Conservation (phyloP, 345 rosid genomes). For the Boechera stricta region DNA sequence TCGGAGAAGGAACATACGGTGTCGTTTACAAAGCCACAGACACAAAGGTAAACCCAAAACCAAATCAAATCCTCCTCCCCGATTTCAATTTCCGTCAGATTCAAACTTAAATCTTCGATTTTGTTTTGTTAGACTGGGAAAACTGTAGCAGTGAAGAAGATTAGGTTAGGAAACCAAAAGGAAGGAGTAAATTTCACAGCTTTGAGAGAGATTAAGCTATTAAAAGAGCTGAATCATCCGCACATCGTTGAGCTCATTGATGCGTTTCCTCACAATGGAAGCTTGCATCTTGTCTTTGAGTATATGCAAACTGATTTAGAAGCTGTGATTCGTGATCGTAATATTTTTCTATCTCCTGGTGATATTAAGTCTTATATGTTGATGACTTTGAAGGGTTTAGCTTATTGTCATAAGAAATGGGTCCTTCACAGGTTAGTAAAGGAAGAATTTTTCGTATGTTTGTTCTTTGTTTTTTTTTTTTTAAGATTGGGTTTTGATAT, state of each 20-base stretch:
- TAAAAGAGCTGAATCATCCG: slow-evolving; percentile 63
- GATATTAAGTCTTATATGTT: slow-evolving; percentile 65
- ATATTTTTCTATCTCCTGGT: slow-evolving; percentile 61
- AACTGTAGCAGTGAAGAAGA: slow-evolving; percentile 64
- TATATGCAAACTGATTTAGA: slow-evolving; percentile 74
- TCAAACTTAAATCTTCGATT: not conserved
- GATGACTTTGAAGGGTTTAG: slow-evolving; percentile 64
- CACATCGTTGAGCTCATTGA: slow-evolving; percentile 60
- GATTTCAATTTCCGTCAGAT: not conserved
- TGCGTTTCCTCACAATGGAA: slow-evolving; percentile 68
- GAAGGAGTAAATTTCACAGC: slow-evolving; percentile 74
- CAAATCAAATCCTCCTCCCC: not conserved
- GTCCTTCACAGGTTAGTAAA: slow-evolving; percentile 57
- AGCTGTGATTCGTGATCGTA: slow-evolving; percentile 68
- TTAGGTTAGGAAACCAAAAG: slow-evolving; percentile 65
- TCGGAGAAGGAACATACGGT: slow-evolving; percentile 68
- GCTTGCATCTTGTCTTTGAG: slow-evolving; percentile 64
- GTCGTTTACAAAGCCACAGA: slow-evolving; percentile 70
- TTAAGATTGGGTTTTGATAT: not conserved
- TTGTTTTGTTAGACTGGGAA: slow-evolving; percentile 51
- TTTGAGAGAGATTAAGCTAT: slow-evolving; percentile 63
- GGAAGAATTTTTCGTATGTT: not conserved
- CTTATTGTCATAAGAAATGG: slow-evolving; percentile 68
- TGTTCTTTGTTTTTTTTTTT: not conserved
- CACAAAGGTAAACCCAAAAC: slow-evolving; percentile 47